These are phyloP conservation scores for Ophiobolus disseminans DNA, from an alignment of 2,329 filamentous ascomycete genomes.

Conservation along the genomic window DNA sequence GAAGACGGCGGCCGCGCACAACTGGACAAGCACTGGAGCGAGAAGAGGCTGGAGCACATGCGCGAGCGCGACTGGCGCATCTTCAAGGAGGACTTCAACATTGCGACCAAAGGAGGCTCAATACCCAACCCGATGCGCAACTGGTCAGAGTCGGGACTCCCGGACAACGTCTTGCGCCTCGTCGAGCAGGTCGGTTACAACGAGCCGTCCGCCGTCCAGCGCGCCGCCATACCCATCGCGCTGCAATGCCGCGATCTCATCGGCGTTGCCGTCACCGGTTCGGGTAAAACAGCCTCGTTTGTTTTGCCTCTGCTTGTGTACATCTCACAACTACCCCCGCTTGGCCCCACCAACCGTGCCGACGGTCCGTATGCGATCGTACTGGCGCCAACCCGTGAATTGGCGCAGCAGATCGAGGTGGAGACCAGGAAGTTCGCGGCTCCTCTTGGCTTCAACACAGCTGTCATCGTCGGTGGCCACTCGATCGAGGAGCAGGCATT, in stretches of 20 bases:
- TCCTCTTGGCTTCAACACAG: slow-evolving; percentile 90
- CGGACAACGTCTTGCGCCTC: slow-evolving; percentile 78
- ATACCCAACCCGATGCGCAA: slow-evolving; percentile 96
- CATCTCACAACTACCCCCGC: slow-evolving; percentile 85
- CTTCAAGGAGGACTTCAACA: slow-evolving; percentile 99
- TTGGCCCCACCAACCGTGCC: slow-evolving; percentile 86
- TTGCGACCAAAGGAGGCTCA: slow-evolving; percentile 87
- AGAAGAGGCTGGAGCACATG: slow-evolving; percentile 93
- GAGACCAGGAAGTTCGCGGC: slow-evolving; percentile 92
- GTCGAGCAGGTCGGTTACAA: slow-evolving; percentile 86
- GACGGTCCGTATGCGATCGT: slow-evolving; percentile 98
- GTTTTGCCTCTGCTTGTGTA: slow-evolving; percentile 91
- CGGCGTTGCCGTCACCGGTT: slow-evolving; percentile 96
- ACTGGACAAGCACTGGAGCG: slow-evolving; percentile 92
- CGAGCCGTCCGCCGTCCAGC: slow-evolving; percentile 89
- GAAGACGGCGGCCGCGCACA: slow-evolving; percentile 75
- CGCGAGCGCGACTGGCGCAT: slow-evolving; percentile 98
- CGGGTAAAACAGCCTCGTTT: slow-evolving; percentile 97
- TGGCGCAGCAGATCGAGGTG: slow-evolving; percentile 95
- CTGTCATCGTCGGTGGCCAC: slow-evolving; percentile 98
- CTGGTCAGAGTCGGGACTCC: slow-evolving; percentile 86
- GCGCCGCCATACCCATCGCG: slow-evolving; percentile 94
- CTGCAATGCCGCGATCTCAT: slow-evolving; percentile 94
- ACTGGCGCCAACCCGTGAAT: slow-evolving; percentile 91
- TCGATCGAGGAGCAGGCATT: slow-evolving; percentile 92